Evolutionary conservation across 805 yeast genomes (phyloP), one percentile per base, ranked within the genome.

Genomic region (Candida manassasensis): DNA sequence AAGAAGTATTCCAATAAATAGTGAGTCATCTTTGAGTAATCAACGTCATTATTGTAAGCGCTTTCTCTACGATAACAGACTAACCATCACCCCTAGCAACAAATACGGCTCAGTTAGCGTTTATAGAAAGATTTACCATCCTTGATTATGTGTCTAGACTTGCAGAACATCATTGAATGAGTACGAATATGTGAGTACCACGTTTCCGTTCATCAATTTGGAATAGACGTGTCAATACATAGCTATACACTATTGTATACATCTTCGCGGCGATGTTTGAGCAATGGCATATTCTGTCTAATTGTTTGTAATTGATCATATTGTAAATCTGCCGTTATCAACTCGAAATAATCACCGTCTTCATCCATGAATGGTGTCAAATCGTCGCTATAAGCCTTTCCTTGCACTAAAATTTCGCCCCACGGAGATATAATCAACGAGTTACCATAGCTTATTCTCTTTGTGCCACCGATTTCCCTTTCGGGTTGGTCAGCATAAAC

Each of bases 401-500:
- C 58, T 29, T 77, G 74, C 1, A 85, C 81, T 3, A 90, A 41
- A 2, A 87, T 68, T 0, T 75, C 69, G 0, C 97, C 98, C 87
- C 95, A 85, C 0, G 98, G 97, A 45, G 84, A 90, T n/a, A 90
- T 73, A 4, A 88, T 79, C 43, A 88, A 65, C 0, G 95, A 73
- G 49, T 87, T 90, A 1, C 98, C 98, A 61, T 79, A 90, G 42
- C 95, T 84, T 38, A 75, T 71, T 38, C 97, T 65, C 38, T 67
- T 70, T 11, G 37, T 33, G 47, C 46, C 3, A 2, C 40, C 52
- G 5, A 33, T 43, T 4, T 45, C 48, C 7, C 45, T 45, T 12
- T 59, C 63, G 6, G 56, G 63, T 15, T 39, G 30, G 31, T 65
- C 75, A 0, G 70, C 66, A 21, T 54, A 50, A 0, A 76, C 68